Base-by-base conservation (phyloP, 192 early-diverging fungal species). In the Fimicolochytrium jonesii region DNA sequence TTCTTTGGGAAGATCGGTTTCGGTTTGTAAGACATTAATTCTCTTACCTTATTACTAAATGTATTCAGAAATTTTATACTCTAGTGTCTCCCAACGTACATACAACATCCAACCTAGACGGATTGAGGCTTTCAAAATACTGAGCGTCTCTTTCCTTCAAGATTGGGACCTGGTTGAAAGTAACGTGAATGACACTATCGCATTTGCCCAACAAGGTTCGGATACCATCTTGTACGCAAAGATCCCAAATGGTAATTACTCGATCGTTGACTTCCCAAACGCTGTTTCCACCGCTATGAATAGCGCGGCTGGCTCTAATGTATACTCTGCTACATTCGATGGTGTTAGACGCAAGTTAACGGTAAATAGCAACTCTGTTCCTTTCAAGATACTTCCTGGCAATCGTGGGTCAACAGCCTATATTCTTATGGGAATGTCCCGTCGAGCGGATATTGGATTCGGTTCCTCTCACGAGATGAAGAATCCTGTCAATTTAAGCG, bases 161-260 rank as follows among this genome's bases (percentile, higher is more conserved):
- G 64, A 66, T 47, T 47, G 25, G 11, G 64, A 66, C 31, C 9
- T 66, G 28, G 55, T 66, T 0, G 13, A 43, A 2, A 2, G 15
- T 3, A 20, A 36, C 4, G 11, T 10, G 26, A 66, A 66, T 26
- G 45, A 66, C 31, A 15, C 5, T 11, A 58, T 66, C 29, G 33
- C 20, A 3, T 66, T 66, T 46, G 64, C 39, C n/a, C 54, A 66
- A 39, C 54, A 56, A n/a, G 62, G 62, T 4, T 20, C 17, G 9
- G 13, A 33, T 36, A 56, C 17, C 30, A 57, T 66, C 54, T 13
- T 33, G 11, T 48, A 28, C 7, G 64, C 64, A 29, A 49, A n/a
- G 18, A 58, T 66, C 26, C 55, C 64, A 6, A n/a, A 9, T 6
- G 62, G 62, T 22, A 55, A 28, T 53, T 64, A 64, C 42, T 55